phyloP scores from a whole-genome alignment of 2,329 filamentous ascomycete genomes.

The Trichoderma brevicompactum region DNA sequence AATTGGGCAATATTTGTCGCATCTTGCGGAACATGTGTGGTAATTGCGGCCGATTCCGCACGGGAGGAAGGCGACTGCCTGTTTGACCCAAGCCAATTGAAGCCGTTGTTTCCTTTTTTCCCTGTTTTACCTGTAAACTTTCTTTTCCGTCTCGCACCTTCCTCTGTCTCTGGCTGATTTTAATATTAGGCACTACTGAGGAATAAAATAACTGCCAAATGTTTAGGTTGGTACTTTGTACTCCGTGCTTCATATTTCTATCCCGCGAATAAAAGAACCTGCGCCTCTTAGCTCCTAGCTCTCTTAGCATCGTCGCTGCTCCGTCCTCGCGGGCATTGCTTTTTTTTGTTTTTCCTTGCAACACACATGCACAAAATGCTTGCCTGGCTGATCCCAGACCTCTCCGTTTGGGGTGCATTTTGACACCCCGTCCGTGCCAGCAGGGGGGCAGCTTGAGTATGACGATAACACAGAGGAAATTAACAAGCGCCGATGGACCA shows the following conservation, averaged over 20 bases:
- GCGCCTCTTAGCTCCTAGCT: not conserved
- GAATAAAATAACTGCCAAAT: no score
- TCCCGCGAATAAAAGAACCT: not conserved
- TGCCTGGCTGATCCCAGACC: conserved; percentile 7
- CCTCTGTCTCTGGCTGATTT: conserved; percentile 23
- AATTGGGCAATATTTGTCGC: not conserved
- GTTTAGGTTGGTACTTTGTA: no score
- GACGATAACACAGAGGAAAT: conserved; percentile 25
- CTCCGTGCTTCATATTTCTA: no score
- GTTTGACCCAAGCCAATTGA: not conserved
- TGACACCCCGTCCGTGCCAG: conserved; percentile 12
- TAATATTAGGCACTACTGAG: not conserved
- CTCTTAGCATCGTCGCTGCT: not conserved
- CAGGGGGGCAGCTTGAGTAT: not conserved
- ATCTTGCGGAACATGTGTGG: not conserved
- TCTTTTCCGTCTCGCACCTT: not conserved
- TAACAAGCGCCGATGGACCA: conserved; percentile 4
- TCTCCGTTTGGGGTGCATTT: conserved; percentile 14
- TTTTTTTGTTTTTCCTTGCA: not conserved
- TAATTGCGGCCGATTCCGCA: not conserved
- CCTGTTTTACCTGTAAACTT: conserved; percentile 3
- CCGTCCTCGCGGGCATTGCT: not conserved
- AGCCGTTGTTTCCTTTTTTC: not conserved
- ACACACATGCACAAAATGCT: not conserved
- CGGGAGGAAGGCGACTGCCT: not conserved